Conservation (phyloP, 139 green algal species). For the Chlorella sorokiniana region DNA sequence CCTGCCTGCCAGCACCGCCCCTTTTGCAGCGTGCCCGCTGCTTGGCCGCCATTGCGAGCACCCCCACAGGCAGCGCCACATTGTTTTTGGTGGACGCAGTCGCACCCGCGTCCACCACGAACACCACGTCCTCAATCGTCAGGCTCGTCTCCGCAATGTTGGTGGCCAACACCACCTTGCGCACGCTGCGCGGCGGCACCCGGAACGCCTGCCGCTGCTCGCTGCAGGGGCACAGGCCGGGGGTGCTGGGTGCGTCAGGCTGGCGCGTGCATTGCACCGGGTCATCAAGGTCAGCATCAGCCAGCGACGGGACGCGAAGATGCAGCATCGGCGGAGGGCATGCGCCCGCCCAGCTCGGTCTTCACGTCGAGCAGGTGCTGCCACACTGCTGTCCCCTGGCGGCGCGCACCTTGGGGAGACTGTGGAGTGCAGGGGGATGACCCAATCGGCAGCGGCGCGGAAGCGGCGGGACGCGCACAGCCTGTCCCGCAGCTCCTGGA, state of each 20-base stretch:
- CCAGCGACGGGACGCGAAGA: no score
- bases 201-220: constrained; percentile 41
- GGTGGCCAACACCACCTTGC: constrained; percentile 92
- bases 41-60: no score
- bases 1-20: no score
- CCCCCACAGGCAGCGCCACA: not conserved
- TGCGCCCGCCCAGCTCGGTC: no score
- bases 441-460: constrained; percentile 14
- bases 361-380: no score
- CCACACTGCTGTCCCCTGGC: constrained; percentile 14
- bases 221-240: constrained; percentile 3
- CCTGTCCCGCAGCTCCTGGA: constrained; percentile 59
- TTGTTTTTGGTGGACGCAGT: not conserved
- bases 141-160: constrained; percentile 98
- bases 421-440: constrained; percentile 63
- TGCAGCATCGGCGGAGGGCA: no score
- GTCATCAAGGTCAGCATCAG: no score
- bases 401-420: constrained; percentile 49
- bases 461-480: constrained; percentile 47
- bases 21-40: no score
- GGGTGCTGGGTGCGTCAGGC: not conserved
- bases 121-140: constrained; percentile 96
- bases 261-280: not conserved
- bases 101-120: constrained; percentile 82
- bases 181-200: constrained; percentile 49